Conservation (phyloP, 192 early-diverging fungal species). For the Backusella circina region DNA sequence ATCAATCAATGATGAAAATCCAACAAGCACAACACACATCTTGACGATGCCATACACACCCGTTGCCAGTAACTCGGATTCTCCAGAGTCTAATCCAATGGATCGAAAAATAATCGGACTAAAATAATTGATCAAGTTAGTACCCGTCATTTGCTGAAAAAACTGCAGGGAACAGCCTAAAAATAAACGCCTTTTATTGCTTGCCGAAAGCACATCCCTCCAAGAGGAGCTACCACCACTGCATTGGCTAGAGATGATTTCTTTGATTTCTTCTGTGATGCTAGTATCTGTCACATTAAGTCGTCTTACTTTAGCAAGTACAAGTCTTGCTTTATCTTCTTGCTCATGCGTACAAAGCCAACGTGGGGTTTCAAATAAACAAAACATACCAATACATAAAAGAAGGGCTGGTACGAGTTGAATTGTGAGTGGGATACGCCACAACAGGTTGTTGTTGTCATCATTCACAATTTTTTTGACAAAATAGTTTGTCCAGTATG, state of each 20-base stretch:
- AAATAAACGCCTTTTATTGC: conserved; percentile 53
- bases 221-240: conserved; percentile 38
- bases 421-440: conserved; percentile 25
- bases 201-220: conserved; percentile 51
- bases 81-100: conserved; percentile 22
- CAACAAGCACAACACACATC: conserved; percentile 22
- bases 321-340: conserved; percentile 33
- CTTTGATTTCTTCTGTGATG: conserved; percentile 43
- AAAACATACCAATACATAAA: conserved; percentile 18
- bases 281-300: conserved; percentile 18
- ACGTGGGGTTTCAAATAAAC: conserved; percentile 45
- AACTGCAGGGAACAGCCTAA: conserved; percentile 66
- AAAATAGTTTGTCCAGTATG: conserved; percentile 28
- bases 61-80: conserved; percentile 28
- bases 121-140: conserved; percentile 58
- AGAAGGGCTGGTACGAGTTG: conserved; percentile 20
- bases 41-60: conserved; percentile 40
- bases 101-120: conserved; percentile 31
- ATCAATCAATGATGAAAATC: conserved; percentile 59
- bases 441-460: conserved; percentile 8
- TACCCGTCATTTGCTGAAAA: conserved; percentile 53
- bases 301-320: conserved; percentile 42
- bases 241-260: conserved; percentile 38
- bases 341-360: conserved; percentile 50
- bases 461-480: conserved; percentile 15